Conservation (phyloP, 2,329 filamentous ascomycete species). For the Blumeria graminis region DNA sequence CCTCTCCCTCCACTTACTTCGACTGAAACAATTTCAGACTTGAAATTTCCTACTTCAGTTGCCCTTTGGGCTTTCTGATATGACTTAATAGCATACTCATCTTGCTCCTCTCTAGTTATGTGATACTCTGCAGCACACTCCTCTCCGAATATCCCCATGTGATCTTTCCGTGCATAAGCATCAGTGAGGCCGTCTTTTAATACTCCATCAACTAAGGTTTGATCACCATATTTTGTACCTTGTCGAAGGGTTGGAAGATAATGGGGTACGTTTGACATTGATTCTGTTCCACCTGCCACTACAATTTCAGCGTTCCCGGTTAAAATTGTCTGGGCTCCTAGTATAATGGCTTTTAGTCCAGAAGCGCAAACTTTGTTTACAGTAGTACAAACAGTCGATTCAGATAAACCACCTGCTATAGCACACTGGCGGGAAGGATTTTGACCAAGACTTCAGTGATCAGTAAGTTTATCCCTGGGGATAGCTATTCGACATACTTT, state of each 20-base stretch:
- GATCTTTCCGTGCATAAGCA: constrained; percentile 73
- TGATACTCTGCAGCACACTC: constrained; percentile 70
- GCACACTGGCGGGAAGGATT: constrained; percentile 90
- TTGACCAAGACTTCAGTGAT: constrained; percentile 51
- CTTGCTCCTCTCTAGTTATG: constrained; percentile 65
- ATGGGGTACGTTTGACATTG: constrained; percentile 95
- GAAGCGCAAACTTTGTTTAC: constrained; percentile 99
- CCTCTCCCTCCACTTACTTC: constrained; percentile 72
- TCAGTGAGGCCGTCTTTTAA: constrained; percentile 89
- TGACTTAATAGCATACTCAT: constrained; percentile 83
- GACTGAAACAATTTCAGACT: constrained; percentile 67
- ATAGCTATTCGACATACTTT: constrained; percentile 33
- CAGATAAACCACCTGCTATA: constrained; percentile 61
- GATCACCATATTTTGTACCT: constrained; percentile 85
- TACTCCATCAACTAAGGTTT: constrained; percentile 70
- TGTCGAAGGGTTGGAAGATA: constrained; percentile 73
- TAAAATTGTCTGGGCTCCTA: constrained; percentile 92
- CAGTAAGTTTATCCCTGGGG: constrained; percentile 2
- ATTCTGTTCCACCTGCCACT: constrained; percentile 85
- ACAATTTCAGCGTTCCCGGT: constrained; percentile 83
- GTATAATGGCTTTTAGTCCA: constrained; percentile 75
- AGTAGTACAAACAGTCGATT: constrained; percentile 65
- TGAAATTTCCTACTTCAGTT: constrained; percentile 58
- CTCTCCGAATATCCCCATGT: constrained; percentile 87
- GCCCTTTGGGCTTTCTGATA: constrained; percentile 87